phyloP scores from a whole-genome alignment of 495 filamentous ascomycete genomes.

The Xeromyces bisporus region DNA sequence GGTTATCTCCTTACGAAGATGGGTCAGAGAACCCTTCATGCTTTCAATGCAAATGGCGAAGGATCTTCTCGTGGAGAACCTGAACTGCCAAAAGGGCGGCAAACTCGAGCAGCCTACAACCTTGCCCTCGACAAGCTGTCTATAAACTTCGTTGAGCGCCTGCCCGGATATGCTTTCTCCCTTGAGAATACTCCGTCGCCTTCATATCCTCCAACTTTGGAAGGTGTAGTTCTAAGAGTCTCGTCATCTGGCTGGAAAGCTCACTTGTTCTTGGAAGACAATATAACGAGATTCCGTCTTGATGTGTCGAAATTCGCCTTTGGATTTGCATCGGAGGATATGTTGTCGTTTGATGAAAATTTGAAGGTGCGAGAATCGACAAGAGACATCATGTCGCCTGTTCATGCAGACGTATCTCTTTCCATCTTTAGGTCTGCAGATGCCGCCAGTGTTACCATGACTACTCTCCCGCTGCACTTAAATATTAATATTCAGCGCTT shows the following conservation, averaged over 20 bases:
- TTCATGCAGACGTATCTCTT: conserved; percentile 48
- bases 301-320: conserved; percentile 50
- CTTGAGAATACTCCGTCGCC: conserved; percentile 2
- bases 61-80: conserved; percentile 6
- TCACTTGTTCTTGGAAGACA: conserved; percentile 8
- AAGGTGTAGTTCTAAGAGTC: conserved; percentile 22
- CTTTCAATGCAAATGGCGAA: conserved; percentile 15
- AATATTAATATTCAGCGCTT: conserved; percentile 62
- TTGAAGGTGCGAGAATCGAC: conserved; percentile 56
- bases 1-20: conserved; percentile 50
- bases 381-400: conserved; percentile 38
- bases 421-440: conserved; percentile 35
- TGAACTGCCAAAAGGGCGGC: conserved; percentile 5
- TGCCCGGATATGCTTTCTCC: conserved; percentile 27
- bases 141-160: conserved; percentile 47
- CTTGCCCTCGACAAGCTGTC: conserved; percentile 37
- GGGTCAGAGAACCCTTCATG: conserved; percentile 33
- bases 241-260: conserved; percentile 12
- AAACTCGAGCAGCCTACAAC: conserved; percentile 24
- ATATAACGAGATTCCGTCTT: conserved; percentile 13
- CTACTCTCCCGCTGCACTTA: conserved; percentile 64
- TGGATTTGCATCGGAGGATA: conserved; percentile 53
- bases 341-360: conserved; percentile 54
- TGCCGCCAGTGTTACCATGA: conserved; percentile 45
- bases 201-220: conserved; percentile 11